Conservation (phyloP, 139 green algal species). For the Bryopsis sp. region DNA sequence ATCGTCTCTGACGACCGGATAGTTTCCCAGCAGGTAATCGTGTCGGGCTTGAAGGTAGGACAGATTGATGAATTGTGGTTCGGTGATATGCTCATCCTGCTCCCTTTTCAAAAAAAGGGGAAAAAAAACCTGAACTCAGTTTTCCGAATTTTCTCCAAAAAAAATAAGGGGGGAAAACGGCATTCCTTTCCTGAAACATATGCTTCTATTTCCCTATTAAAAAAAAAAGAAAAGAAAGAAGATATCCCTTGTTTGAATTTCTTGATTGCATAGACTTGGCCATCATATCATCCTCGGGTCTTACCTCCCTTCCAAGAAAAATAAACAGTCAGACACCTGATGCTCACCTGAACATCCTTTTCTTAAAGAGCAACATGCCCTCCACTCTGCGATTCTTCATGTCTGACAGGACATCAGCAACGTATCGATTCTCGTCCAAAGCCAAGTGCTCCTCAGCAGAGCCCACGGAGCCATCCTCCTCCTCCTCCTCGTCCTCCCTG, state of each 20-base stretch:
- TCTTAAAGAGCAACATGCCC: slow-evolving; percentile 87
- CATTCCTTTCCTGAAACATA: too few species aligned
- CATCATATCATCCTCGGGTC: neutral
- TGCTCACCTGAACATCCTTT: slow-evolving; percentile 79
- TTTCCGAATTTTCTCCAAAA: too few species aligned
- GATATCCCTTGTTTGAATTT: too few species aligned
- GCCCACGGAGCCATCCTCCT: neutral
- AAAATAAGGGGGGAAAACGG: too few species aligned
- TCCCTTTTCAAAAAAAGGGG: too few species aligned
- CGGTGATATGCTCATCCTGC: slow-evolving; percentile 88
- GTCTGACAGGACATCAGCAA: slow-evolving; percentile 75
- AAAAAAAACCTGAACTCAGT: too few species aligned
- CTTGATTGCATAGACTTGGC: too few species aligned
- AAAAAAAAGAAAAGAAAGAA: too few species aligned
- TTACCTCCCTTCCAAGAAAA: slow-evolving; percentile 1
- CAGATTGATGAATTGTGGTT: slow-evolving; percentile 90
- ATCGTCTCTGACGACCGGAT: slow-evolving; percentile 91
- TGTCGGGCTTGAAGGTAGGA: slow-evolving; percentile 90
- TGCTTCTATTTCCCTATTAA: too few species aligned
- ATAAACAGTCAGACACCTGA: neutral
- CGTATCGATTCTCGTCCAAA: slow-evolving; percentile 85
- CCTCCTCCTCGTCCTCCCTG: slow-evolving; percentile 8
- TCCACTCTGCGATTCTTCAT: slow-evolving; percentile 35
- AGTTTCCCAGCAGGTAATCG: slow-evolving; percentile 89
- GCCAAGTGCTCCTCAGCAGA: slow-evolving; percentile 68